These are phyloP conservation scores for Anthostomella pinea DNA, from an alignment of 2,329 filamentous ascomycete species.

Conservation along the genomic window DNA sequence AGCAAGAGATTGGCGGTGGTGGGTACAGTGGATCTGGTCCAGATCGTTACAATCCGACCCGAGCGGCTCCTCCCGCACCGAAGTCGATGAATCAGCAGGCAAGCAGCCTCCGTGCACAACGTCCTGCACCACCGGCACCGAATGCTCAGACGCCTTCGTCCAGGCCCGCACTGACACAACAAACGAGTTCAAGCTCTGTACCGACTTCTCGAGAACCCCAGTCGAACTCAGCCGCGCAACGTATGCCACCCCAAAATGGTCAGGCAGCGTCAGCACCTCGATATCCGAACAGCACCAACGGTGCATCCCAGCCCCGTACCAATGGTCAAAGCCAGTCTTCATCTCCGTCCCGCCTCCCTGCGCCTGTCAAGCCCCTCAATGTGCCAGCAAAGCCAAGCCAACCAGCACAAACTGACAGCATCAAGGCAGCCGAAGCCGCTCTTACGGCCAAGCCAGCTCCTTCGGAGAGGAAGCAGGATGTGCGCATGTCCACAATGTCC, in stretches of 20 bases:
- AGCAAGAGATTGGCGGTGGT: constrained; percentile 79
- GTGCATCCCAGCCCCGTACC: constrained; percentile 46
- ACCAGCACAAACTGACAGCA: constrained; percentile 58
- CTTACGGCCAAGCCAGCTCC: constrained; percentile 77
- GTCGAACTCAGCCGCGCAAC: constrained; percentile 37
- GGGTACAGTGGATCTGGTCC: constrained; percentile 48
- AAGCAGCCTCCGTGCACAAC: constrained; percentile 63
- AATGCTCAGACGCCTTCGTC: constrained; percentile 34
- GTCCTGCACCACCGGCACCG: constrained; percentile 75
- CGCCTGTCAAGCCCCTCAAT: constrained; percentile 74
- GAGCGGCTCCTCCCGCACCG: constrained; percentile 80
- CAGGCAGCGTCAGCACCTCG: constrained; percentile 53
- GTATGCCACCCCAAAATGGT: constrained; percentile 44
- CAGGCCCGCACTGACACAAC: constrained; percentile 48
- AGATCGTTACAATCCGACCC: constrained; percentile 79
- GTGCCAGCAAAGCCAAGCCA: constrained; percentile 64
- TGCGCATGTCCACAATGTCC: constrained; percentile 97
- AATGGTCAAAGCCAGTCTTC: constrained; percentile 45
- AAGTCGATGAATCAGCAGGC: constrained; percentile 55
- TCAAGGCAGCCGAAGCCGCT: constrained; percentile 87
- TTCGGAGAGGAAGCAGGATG: constrained; percentile 79
- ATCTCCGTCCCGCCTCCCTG: constrained; percentile 50
- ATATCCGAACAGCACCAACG: constrained; percentile 53
- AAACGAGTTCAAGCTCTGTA: constrained; percentile 47
- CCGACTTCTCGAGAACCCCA: constrained; percentile 39